Evolutionary conservation across 345 rosid genomes (phyloP).

Genomic region (Ricinus communis): DNA sequence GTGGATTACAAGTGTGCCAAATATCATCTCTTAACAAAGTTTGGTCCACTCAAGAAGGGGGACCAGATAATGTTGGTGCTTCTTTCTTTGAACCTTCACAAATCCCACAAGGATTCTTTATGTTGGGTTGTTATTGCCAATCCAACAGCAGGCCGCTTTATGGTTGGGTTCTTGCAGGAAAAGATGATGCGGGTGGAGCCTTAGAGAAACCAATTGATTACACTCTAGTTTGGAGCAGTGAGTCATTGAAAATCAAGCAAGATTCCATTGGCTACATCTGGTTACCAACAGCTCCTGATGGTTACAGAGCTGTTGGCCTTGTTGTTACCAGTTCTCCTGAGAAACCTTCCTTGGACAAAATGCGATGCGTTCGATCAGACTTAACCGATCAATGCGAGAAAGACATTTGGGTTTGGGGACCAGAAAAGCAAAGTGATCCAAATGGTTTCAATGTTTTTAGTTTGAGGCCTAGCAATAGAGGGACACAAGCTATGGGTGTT

Average conservation of each 20-base stretch:
- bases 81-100: constrained; percentile 66
- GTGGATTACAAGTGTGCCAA: constrained; percentile 60
- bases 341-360: constrained; percentile 66
- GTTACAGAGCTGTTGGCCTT: constrained; percentile 62
- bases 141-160: constrained; percentile 53
- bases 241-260: constrained; percentile 56
- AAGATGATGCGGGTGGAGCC: constrained; percentile 34
- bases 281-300: constrained; percentile 70
- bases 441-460: constrained; percentile 42
- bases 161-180: constrained; percentile 68
- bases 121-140: constrained; percentile 63
- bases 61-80: constrained; percentile 67
- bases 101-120: constrained; percentile 46
- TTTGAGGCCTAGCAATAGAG: constrained; percentile 49
- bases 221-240: constrained; percentile 74
- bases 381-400: constrained; percentile 54
- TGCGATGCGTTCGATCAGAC: constrained; percentile 69
- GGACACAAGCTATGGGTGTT: constrained; percentile 52
- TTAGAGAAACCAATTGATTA: constrained; percentile 65
- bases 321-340: constrained; percentile 53
- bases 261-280: constrained; percentile 65
- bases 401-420: constrained; percentile 61
- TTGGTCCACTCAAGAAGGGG: constrained; percentile 60
- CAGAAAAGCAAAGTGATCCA: constrained; percentile 17
- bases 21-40: constrained; percentile 55